Conservation (phyloP, 768 basidiomycete species). For the Tulasnella sp. region DNA sequence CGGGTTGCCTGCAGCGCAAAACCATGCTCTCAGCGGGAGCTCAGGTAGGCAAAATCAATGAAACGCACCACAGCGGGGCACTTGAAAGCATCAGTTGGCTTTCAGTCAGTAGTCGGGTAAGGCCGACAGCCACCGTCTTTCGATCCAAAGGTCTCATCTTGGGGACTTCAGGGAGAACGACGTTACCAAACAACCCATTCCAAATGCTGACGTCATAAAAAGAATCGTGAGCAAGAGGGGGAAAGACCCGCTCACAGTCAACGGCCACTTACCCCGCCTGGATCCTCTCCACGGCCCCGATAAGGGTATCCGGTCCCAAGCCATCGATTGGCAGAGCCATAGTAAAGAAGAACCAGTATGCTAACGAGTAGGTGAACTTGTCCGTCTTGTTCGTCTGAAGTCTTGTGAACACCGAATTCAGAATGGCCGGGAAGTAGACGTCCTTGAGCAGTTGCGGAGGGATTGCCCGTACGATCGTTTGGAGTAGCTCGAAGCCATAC, state of each 20-base stretch:
- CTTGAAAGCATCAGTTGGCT: slow-evolving; percentile 65
- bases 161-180: slow-evolving; percentile 75
- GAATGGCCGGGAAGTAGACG: slow-evolving; percentile 65
- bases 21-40: not conserved
- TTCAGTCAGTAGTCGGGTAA: slow-evolving; percentile 73
- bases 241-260: not conserved
- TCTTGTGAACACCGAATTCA: slow-evolving; percentile 74
- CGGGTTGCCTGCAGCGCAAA: slow-evolving; percentile 53
- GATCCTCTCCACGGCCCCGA: slow-evolving; percentile 73
- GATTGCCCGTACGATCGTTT: slow-evolving; percentile 66
- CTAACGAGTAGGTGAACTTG: slow-evolving; percentile 77
- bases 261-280: slow-evolving; percentile 65
- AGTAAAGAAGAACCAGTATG: slow-evolving; percentile 69
- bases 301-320: slow-evolving; percentile 73
- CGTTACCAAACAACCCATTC: slow-evolving; percentile 69
- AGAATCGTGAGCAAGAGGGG: not conserved
- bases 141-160: slow-evolving; percentile 79
- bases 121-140: slow-evolving; percentile 76
- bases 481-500: slow-evolving; percentile 87
- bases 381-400: slow-evolving; percentile 88
- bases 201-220: slow-evolving; percentile 53
- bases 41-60: not conserved
- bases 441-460: slow-evolving; percentile 65
- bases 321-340: slow-evolving; percentile 72
- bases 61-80: slow-evolving; percentile 58